Base-by-base conservation (phyloP, 78 protist genomes). In the Dictyostelium brefeldianum region DNA sequence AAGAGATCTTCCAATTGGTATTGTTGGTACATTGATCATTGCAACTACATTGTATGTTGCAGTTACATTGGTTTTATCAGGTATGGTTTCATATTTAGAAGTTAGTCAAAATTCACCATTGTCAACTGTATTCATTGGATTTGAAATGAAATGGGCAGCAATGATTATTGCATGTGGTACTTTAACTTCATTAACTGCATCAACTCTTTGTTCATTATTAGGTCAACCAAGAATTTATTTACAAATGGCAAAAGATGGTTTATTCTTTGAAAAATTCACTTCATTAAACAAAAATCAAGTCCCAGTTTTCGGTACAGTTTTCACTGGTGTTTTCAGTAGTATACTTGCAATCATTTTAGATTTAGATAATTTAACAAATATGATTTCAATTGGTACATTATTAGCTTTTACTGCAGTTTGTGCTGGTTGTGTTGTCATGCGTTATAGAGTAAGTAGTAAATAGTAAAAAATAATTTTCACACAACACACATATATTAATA, bases 241-340 rank as follows among this genome's bases (percentile, higher is more conserved):
- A 10, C 96, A 82, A 69, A 93, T 93, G 96, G 96, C 96, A n/a
- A 81, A 82, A 27, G 96, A 93, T 65, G 96, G 96, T 82, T 73
- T 93, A 56, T 64, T 93, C 79, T 93, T 83, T 50, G 20, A 65
- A 43, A 67, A 54, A 51, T 93, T 93, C 57, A 53, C 59, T 15
- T 18, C 57, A 75, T 59, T 83, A 41, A 75, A 93, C 50, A 93
- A 80, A 43, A 67, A 79, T 25, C 91, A 78, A 57, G 82, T 56
- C 0, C 96, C 96, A 25, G 69, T 93, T 3, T 75, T 69, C 62
- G 96, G 94, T 17, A 93, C 96, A 1, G 48, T 93, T 9, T 78
- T 93, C 18, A 93, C 94, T 36, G 70, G 96, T 77, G 87, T 65
- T 17, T 78, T 93, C 75, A 84, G 94, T 6, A 54, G 65, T 9